phyloP scores from a whole-genome alignment of 768 basidiomycete genomes.

The Royoungia palumana region DNA sequence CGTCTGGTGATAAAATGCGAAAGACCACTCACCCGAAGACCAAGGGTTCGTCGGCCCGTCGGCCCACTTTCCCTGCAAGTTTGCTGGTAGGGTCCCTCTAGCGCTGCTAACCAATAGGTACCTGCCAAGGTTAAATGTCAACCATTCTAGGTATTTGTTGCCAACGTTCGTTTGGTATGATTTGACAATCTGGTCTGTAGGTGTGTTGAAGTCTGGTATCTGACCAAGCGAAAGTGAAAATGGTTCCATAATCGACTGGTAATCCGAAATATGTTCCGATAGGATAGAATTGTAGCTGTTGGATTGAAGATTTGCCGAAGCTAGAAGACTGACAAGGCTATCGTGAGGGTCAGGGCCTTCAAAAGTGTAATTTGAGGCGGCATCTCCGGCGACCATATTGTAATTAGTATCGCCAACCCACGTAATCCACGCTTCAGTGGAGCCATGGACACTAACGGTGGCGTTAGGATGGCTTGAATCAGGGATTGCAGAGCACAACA shows the following conservation, averaged over 20 bases:
- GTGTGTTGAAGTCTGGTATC: conserved; percentile 44
- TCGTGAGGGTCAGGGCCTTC: conserved; percentile 57
- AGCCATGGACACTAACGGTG: conserved; percentile 44
- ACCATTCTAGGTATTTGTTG: conserved; percentile 68
- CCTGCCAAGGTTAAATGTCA: conserved; percentile 69
- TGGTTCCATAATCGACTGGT: conserved; percentile 37
- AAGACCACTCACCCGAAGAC: conserved; percentile 49
- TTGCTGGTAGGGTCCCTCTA: conserved; percentile 61
- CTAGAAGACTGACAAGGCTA: conserved; percentile 39
- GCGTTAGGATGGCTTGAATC: conserved; percentile 39
- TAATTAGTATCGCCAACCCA: conserved; percentile 79
- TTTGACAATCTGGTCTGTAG: conserved; percentile 56
- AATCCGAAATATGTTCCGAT: conserved; percentile 50
- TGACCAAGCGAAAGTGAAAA: conserved; percentile 64
- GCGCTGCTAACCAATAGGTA: conserved; percentile 63
- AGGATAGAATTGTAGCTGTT: conserved; percentile 40
- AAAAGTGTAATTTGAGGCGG: conserved; percentile 58
- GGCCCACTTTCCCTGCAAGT: conserved; percentile 75
- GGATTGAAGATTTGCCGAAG: conserved; percentile 20
- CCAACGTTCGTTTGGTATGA: conserved; percentile 54
- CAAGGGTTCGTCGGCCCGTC: conserved; percentile 53
- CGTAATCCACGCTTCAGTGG: conserved; percentile 58
- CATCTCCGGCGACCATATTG: conserved; percentile 57
- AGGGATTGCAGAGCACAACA: conserved; percentile 32
- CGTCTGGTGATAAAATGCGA: neutral